These are phyloP conservation scores for Micractinium conductrix DNA, from an alignment of 139 green algal genomes.

Conservation along the genomic window DNA sequence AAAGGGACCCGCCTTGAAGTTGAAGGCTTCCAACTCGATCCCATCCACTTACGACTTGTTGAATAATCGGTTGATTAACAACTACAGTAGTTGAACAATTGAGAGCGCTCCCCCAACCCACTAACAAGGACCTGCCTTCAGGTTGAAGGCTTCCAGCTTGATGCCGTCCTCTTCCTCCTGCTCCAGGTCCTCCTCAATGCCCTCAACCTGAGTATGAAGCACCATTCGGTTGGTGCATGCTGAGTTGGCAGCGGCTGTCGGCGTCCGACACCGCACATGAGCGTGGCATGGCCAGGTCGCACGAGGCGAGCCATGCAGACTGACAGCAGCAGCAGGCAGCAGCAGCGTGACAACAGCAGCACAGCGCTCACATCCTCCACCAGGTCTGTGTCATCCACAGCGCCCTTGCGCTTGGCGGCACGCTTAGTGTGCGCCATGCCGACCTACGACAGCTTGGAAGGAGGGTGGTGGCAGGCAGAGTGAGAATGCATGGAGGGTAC, in stretches of 20 bases:
- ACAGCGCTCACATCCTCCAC: conserved; percentile 27
- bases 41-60: not conserved
- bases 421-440: conserved; percentile 68
- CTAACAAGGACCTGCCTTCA: conserved; percentile 42
- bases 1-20: no score
- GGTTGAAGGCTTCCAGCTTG: conserved; percentile 78
- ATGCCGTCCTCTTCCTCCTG: conserved; percentile 68
- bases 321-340: no score
- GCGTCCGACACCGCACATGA: no score
- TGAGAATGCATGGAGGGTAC: no score
- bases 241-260: no score
- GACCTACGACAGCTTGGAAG: not conserved
- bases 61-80: not conserved
- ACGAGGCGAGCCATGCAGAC: no score
- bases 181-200: conserved; percentile 40
- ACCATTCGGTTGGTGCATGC: no score
- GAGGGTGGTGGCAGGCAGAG: not conserved
- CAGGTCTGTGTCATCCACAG: conserved; percentile 36
- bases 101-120: not conserved
- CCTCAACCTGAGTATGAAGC: not conserved
- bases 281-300: no score
- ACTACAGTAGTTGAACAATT: not conserved
- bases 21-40: not conserved
- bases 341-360: no score
- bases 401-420: conserved; percentile 57